phyloP scores from a whole-genome alignment of 768 basidiomycete genomes.

The Phaeolepiota aurea region DNA sequence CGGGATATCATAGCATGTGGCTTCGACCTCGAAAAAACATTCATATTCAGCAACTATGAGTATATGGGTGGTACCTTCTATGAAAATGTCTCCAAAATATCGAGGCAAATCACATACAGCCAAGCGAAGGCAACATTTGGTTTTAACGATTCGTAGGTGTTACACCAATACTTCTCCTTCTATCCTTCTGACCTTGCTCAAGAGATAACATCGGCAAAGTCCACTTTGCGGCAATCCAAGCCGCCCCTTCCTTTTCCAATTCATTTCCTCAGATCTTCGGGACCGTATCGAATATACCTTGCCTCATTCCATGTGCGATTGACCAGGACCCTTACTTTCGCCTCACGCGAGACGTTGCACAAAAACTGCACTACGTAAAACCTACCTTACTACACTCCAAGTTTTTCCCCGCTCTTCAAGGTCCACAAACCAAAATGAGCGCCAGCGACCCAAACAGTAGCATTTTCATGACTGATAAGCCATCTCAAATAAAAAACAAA shows the following conservation, averaged over 20 bases:
- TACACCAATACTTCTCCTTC: not conserved
- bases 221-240: constrained; percentile 94
- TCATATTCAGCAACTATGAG: constrained; percentile 92
- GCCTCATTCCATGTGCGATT: constrained; percentile 95
- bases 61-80: constrained; percentile 92
- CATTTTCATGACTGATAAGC: constrained; percentile 93
- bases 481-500: constrained; percentile 94
- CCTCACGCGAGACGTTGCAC: constrained; percentile 90
- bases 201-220: constrained; percentile 98
- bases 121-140: constrained; percentile 96
- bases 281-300: constrained; percentile 70
- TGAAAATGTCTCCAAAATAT: constrained; percentile 87
- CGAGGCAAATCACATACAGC: constrained; percentile 86
- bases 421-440: constrained; percentile 99
- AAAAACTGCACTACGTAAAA: constrained; percentile 92
- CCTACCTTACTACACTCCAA: constrained; percentile 89
- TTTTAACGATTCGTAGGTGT: constrained; percentile 88
- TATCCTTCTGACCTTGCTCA: constrained; percentile 1
- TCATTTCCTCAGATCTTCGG: constrained; percentile 99
- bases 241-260: constrained; percentile 93
- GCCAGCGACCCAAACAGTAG: constrained; percentile 89
- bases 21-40: constrained; percentile 86
- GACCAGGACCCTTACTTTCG: constrained; percentile 99
- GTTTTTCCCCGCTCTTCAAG: constrained; percentile 97
- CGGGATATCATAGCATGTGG: constrained; percentile 96